Conservation (phyloP, 768 basidiomycete species). For the Dacryopinax spathularia region DNA sequence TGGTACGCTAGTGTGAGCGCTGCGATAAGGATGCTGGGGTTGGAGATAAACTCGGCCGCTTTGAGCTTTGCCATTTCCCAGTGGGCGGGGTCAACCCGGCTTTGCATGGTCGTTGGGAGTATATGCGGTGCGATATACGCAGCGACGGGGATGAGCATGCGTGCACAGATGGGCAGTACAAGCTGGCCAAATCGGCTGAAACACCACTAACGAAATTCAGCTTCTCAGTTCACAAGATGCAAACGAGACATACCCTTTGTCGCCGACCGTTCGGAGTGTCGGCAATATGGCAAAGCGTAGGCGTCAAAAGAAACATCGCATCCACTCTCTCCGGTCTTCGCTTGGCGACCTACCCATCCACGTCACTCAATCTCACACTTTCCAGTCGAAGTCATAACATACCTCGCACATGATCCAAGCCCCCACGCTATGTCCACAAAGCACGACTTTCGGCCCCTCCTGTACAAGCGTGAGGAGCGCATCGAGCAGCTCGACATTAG, state of each 20-base stretch:
- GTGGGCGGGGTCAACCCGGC: background rate
- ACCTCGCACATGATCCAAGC: background rate
- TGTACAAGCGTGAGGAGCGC: background rate
- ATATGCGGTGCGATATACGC: background rate
- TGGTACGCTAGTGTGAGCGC: background rate
- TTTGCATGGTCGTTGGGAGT: background rate
- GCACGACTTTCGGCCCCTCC: background rate
- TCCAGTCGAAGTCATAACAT: background rate
- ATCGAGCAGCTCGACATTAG: background rate
- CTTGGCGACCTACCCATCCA: conserved; percentile 2
- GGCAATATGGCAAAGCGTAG: background rate
- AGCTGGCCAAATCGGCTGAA: background rate
- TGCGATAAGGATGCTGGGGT: background rate
- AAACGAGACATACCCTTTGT: background rate
- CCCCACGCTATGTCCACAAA: background rate
- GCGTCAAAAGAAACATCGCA: background rate
- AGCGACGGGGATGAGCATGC: background rate
- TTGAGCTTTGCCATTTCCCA: background rate
- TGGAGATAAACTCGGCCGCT: background rate
- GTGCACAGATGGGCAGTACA: background rate
- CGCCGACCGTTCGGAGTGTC: background rate
- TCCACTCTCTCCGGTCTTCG: background rate
- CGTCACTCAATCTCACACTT: too few relatives aligned
- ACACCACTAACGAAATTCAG: background rate
- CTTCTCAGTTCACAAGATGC: background rate